These are phyloP conservation scores for Tolypocladium pustulatum DNA, from an alignment of 2,329 filamentous ascomycete genomes.

Conservation along the genomic window DNA sequence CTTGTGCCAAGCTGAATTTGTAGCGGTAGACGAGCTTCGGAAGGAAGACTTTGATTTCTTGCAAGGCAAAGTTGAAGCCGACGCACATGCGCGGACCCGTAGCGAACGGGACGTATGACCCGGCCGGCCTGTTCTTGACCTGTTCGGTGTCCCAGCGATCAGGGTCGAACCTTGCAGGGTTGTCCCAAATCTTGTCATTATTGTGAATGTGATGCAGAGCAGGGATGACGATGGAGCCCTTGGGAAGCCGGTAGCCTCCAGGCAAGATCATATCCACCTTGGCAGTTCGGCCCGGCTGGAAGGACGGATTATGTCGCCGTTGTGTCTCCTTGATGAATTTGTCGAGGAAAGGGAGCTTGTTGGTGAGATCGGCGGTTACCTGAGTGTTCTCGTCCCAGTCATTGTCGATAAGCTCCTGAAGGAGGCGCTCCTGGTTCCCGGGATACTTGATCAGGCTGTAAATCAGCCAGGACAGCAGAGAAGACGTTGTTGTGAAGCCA, in stretches of 20 bases:
- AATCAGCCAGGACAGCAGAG: constrained; percentile 47
- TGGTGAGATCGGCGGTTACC: constrained; percentile 26
- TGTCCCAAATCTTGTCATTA: constrained; percentile 46
- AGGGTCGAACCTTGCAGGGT: constrained; percentile 46
- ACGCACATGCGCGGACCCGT: constrained; percentile 48
- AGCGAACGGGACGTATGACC: constrained; percentile 48
- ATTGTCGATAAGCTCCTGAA: constrained; percentile 46
- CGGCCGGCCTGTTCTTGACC: constrained; percentile 35
- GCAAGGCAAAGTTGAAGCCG: constrained; percentile 54
- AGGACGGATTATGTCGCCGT: constrained; percentile 48
- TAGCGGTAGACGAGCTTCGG: constrained; percentile 50
- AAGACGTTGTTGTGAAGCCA: constrained; percentile 50
- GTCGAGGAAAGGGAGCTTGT: constrained; percentile 40
- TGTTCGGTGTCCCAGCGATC: constrained; percentile 46
- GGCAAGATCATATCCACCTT: constrained; percentile 46
- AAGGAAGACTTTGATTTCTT: constrained; percentile 49
- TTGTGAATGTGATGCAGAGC: constrained; percentile 41
- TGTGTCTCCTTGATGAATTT: constrained; percentile 52
- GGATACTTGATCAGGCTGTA: constrained; percentile 42
- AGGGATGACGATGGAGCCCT: constrained; percentile 40
- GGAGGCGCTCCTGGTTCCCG: constrained; percentile 43
- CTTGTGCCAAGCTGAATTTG: constrained; percentile 38
- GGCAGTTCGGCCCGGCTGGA: constrained; percentile 48
- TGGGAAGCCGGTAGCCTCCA: constrained; percentile 45
- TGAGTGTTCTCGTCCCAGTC: constrained; percentile 30